Base-by-base conservation (phyloP, 345 rosid species). In the Boechera divaricarpa region DNA sequence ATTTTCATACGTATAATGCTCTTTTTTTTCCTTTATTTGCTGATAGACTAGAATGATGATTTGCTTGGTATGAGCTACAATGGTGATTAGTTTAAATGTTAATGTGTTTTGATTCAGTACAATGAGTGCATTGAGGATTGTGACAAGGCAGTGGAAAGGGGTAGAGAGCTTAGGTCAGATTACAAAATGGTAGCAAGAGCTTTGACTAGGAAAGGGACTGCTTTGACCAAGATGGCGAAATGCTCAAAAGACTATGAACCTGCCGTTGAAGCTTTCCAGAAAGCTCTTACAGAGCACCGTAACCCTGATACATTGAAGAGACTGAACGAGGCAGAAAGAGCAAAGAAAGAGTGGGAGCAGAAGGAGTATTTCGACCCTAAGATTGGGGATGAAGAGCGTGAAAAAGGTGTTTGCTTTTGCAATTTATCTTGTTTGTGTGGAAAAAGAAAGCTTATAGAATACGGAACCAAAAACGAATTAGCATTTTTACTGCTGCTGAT, bases 241-340 rank as follows among this genome's bases (percentile, higher is more conserved):
- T 75, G 78, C 81, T 90, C 99, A 0, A 85, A 86, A 77, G 99
- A 92, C 63, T 95, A 77, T 77, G 97, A 91, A 24, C 87, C 82
- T 73, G 99, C 94, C 1, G 89, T 94, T 55, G 97, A 94, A 87
- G 79, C 95, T 49, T 94, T 88, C 86, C 94, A 94, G 85, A 92
- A 94, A 77, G 98, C 97, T 76, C 95, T 94, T 18, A 94, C 98
- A 8, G 98, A 94, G 87, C 95, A 94, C 66, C 95, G 98, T 33
- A 92, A 92, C 45, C 93, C 97, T 12, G 98, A 94, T 56, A 94
- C 98, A 2, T 75, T 94, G 86, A 90, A 94, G 86, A 94, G 79
- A 56, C 86, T 88, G 16, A 89, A 92, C 72, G 94, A 91, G 0
- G 99, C 91, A 0, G 92, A 91, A 83, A 90, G 84, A 79, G 97